Conservation (phyloP, 139 green algal species). For the Chlorella sorokiniana region DNA sequence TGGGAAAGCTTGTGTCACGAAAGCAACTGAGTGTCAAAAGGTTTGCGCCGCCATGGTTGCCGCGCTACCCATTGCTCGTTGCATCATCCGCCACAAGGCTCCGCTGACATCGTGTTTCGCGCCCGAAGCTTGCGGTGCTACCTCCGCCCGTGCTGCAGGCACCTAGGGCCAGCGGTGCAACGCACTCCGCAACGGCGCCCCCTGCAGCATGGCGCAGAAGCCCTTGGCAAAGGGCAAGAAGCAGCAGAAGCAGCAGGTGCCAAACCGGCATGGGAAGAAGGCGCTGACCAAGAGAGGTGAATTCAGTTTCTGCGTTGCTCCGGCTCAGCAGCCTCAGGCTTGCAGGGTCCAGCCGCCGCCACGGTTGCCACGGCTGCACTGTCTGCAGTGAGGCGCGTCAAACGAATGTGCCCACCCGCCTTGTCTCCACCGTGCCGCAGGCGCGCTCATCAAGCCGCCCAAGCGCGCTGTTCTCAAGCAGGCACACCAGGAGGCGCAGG, state of each 20-base stretch:
- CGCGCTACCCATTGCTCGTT: too few species aligned
- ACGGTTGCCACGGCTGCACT: not conserved
- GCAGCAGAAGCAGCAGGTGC: constrained; percentile 3
- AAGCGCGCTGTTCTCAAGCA: constrained; percentile 19
- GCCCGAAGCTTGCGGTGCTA: too few species aligned
- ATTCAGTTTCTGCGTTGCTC: too few species aligned
- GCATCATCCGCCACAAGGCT: too few species aligned
- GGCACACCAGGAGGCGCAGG: constrained; percentile 13
- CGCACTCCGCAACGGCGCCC: not conserved
- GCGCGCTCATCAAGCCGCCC: constrained; percentile 34
- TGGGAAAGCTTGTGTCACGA: too few species aligned
- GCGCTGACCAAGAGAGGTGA: constrained; percentile 35
- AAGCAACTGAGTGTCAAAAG: too few species aligned
- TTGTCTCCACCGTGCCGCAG: not conserved
- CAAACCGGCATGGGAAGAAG: constrained; percentile 20
- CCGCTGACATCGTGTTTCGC: too few species aligned
- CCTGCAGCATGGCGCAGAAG: constrained; percentile 28
- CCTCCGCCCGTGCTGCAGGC: too few species aligned
- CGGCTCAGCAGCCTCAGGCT: not conserved
- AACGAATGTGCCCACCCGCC: too few species aligned
- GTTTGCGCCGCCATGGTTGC: too few species aligned
- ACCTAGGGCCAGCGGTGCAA: not conserved
- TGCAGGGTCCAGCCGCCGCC: not conserved
- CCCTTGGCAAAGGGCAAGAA: constrained; percentile 29
- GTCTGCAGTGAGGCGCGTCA: too few species aligned